Evolutionary conservation across 495 filamentous ascomycete genomes (phyloP).

Genomic region (Annulohypoxylon bovei): DNA sequence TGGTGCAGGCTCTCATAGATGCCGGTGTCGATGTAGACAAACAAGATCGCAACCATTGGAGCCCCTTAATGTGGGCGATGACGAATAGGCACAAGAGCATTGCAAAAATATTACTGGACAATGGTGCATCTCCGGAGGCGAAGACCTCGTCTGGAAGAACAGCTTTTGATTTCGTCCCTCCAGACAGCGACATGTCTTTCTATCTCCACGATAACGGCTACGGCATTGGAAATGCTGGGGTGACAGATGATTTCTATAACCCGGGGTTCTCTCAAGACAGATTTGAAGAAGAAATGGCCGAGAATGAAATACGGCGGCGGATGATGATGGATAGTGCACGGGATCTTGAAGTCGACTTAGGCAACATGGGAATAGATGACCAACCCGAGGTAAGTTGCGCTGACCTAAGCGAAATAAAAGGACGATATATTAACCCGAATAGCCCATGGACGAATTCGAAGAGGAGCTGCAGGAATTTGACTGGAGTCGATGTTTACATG

Average conservation of each 20-base stretch:
- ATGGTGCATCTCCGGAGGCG: conserved; percentile 93
- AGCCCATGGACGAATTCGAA: conserved; percentile 86
- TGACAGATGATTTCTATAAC: conserved; percentile 96
- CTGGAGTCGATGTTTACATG: conserved; percentile 94
- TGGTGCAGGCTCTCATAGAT: conserved; percentile 83
- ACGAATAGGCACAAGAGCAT: conserved; percentile 97
- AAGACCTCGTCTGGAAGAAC: conserved; percentile 94
- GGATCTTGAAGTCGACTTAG: conserved; percentile 95
- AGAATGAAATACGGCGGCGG: conserved; percentile 92
- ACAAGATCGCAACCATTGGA: conserved; percentile 97
- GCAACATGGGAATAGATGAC: conserved; percentile 95
- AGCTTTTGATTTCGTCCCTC: conserved; percentile 94
- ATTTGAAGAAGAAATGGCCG: conserved; percentile 97
- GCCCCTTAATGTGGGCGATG: conserved; percentile 99
- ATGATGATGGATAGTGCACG: conserved; percentile 99
- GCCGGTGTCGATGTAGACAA: conserved; percentile 91
- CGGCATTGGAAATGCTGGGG: conserved; percentile 82
- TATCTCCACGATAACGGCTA: conserved; percentile 96
- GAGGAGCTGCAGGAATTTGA: conserved; percentile 94
- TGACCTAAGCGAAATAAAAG: not conserved
- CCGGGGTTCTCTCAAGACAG: conserved; percentile 89
- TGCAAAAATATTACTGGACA: conserved; percentile 87
- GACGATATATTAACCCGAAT: conserved; percentile 24
- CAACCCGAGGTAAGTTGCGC: conserved; percentile 79
- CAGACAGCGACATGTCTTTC: conserved; percentile 94